These are phyloP conservation scores for Silene noctiflora DNA, from an alignment of 179 eudicot genomes.

Conservation along the genomic window DNA sequence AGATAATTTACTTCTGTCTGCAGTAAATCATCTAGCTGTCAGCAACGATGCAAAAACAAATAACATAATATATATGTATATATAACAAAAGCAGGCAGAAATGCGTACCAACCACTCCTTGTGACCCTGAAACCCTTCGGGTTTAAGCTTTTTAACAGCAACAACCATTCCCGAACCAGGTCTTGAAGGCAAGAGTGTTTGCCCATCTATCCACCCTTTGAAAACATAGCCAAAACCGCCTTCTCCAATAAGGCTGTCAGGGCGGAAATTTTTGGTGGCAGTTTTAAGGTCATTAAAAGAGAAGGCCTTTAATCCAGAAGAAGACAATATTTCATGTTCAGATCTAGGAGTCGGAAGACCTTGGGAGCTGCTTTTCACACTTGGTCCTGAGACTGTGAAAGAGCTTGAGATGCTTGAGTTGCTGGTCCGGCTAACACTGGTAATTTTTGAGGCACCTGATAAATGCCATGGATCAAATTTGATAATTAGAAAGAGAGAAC, in stretches of 20 bases:
- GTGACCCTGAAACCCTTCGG: slow-evolving; percentile 91
- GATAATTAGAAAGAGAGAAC: too few species aligned
- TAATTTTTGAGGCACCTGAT: slow-evolving; percentile 43
- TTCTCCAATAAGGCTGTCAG: slow-evolving; percentile 89
- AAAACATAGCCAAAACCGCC: slow-evolving; percentile 93
- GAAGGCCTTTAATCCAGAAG: slow-evolving; percentile 59
- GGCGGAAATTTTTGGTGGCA: slow-evolving; percentile 73
- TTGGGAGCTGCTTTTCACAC: slow-evolving; percentile 39
- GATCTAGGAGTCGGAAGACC: slow-evolving; percentile 69
- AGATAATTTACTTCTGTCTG: slow-evolving; percentile 90
- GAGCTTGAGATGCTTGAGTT: slow-evolving; percentile 36
- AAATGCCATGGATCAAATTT: neutral
- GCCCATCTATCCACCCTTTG: slow-evolving; percentile 92
- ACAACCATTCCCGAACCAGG: slow-evolving; percentile 82
- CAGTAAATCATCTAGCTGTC: slow-evolving; percentile 23
- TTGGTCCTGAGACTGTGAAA: slow-evolving; percentile 35
- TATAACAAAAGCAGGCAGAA: neutral
- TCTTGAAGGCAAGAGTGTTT: slow-evolving; percentile 58
- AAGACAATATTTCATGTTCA: slow-evolving; percentile 70
- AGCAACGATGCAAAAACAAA: slow-evolving; percentile 10
- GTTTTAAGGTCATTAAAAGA: slow-evolving; percentile 61
- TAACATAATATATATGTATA: neutral
- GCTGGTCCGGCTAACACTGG: slow-evolving; percentile 37
- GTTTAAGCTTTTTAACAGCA: slow-evolving; percentile 92
- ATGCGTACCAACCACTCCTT: slow-evolving; percentile 94